Evolutionary conservation across 2,329 filamentous ascomycete species (phyloP).

Genomic region (Aspergillus fischeri): DNA sequence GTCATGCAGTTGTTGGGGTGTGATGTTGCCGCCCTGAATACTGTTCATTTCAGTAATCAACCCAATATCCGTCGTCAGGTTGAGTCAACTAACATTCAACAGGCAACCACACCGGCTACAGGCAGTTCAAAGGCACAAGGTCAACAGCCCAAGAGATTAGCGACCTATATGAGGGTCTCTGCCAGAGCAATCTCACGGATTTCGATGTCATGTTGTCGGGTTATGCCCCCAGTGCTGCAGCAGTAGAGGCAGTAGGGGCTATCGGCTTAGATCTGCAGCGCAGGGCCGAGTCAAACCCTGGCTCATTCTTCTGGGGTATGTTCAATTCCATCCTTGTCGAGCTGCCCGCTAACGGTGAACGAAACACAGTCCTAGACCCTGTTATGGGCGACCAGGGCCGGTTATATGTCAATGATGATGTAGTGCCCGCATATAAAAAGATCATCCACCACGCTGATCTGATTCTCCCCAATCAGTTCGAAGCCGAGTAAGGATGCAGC

Average conservation of each 20-base stretch:
- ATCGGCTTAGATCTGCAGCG: conserved; percentile 78
- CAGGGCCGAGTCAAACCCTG: conserved; percentile 58
- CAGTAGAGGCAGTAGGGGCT: conserved; percentile 75
- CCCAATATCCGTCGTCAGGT: background rate
- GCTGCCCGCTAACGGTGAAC: conserved; percentile 2
- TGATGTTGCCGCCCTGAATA: conserved; percentile 91
- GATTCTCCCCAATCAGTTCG: conserved; percentile 94
- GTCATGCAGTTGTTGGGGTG: conserved; percentile 91
- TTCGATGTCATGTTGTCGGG: conserved; percentile 95
- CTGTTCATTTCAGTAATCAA: conserved; percentile 83
- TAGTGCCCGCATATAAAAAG: conserved; percentile 83
- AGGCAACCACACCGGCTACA: conserved; percentile 96
- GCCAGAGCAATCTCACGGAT: conserved; percentile 76
- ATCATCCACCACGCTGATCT: conserved; percentile 79
- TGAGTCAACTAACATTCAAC: conserved; percentile 6
- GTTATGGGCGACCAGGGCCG: conserved; percentile 97
- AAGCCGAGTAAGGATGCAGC: conserved; percentile 71
- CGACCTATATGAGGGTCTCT: conserved; percentile 78
- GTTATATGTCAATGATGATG: conserved; percentile 86
- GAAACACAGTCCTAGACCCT: conserved; percentile 70
- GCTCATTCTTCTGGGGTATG: conserved; percentile 81
- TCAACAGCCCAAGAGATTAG: conserved; percentile 77
- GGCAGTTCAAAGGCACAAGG: conserved; percentile 79
- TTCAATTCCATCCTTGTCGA: conserved; percentile 13
- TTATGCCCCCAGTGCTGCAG: conserved; percentile 84